Base-by-base conservation (phyloP, 495 filamentous ascomycete species). In the Tirmania nivea region DNA sequence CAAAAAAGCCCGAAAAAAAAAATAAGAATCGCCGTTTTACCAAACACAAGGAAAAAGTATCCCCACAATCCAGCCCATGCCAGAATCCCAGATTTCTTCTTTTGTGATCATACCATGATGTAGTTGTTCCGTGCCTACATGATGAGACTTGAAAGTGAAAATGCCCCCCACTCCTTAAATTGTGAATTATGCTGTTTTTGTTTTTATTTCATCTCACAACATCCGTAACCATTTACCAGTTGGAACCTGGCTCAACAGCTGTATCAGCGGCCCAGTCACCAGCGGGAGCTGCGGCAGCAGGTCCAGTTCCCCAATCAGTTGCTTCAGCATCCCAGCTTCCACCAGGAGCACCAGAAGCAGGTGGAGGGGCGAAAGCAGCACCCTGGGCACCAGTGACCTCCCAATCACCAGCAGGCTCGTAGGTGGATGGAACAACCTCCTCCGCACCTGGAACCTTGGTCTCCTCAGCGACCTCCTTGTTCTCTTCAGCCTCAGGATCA, bases 401-500 rank as follows among this genome's bases (percentile, higher is more conserved):
- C 84, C 84, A 88, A 59, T 89, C 84, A 47, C 59, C 69, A 55
- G 69, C 65, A 55, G 65, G 68, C 54, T 65, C 75, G 73, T 90
- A 95, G 60, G 78, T 68, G 67, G 93, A 87, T 60, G 83, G 60
- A 63, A 81, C 86, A 65, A 83, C 83, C 73, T 95, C 88, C 62
- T 95, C 90, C 56, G 75, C 81, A 65, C 77, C 78, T 50, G 84
- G 75, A 55, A 78, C 69, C 77, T 80, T 80, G 56, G 74, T 55
- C 63, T 76, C 75, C 48, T 79, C 78, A 54, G 64, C 61, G 35
- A 63, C 62, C 39, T 73, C 69, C 54, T 82, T 77, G 75, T 76
- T 70, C 65, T 77, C 73, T 65, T 76, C 76, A 48, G 90, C 87
- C 75, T 97, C 90, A 56, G 90, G 90, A 70, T 97, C 90, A 70